Conservation (phyloP, 2,329 filamentous ascomycete genomes). For the Helminthosporium solani region DNA sequence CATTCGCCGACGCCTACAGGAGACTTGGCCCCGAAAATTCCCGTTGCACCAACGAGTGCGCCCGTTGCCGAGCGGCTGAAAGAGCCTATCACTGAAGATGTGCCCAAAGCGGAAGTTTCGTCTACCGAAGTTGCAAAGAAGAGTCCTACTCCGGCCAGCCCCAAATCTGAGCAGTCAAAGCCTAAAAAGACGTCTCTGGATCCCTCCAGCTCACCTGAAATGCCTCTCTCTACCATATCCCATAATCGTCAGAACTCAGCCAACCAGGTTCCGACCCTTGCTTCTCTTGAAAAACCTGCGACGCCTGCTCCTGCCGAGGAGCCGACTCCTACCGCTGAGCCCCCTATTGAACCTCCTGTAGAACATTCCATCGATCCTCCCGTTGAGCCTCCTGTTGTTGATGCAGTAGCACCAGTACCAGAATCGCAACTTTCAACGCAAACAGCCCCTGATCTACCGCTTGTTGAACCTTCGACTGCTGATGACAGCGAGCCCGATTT, state of each 20-base stretch:
- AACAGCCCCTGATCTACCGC: slow-evolving; percentile 6
- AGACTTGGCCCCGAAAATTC: neutral
- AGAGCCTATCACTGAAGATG: slow-evolving; percentile 1
- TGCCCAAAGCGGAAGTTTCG: slow-evolving; percentile 1
- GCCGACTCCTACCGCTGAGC: slow-evolving; percentile 2
- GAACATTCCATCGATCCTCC: too few species aligned
- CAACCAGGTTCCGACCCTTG: slow-evolving; percentile 26
- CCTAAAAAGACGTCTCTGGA: slow-evolving; percentile 23
- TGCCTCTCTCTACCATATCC: slow-evolving; percentile 41
- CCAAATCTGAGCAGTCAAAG: neutral
- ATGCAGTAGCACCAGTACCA: slow-evolving; percentile 3
- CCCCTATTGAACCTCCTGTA: too few species aligned
- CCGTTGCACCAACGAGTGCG: slow-evolving; percentile 8
- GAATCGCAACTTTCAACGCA: slow-evolving; percentile 3
- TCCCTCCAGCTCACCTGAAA: slow-evolving; percentile 45
- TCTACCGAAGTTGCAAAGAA: neutral
- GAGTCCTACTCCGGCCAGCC: slow-evolving; percentile 2
- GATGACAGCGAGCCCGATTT: slow-evolving; percentile 48
- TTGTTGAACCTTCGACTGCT: slow-evolving; percentile 14
- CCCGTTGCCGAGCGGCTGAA: slow-evolving; percentile 8
- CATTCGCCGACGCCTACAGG: slow-evolving; percentile 49
- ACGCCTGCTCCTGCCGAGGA: neutral
- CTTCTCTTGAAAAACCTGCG: slow-evolving; percentile 5
- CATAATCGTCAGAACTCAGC: slow-evolving; percentile 43
- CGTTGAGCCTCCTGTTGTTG: slow-evolving; percentile 1